These are phyloP conservation scores for Cercospora sp. DNA, from an alignment of 2,329 filamentous ascomycete genomes.

Conservation along the genomic window DNA sequence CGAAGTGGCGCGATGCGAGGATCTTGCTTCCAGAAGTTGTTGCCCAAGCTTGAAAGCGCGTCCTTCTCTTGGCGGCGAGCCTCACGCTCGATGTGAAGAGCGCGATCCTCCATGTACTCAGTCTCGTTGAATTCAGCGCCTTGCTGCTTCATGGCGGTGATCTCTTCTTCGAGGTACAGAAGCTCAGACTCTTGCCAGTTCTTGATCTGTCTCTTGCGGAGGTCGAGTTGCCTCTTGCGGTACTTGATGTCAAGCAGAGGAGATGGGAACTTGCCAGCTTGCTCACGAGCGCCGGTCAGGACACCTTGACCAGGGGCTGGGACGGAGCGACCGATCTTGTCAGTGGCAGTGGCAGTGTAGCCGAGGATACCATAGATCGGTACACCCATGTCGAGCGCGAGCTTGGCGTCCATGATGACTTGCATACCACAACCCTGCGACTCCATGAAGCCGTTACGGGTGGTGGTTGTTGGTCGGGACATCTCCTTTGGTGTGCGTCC, in stretches of 20 bases:
- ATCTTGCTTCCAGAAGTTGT: constrained; percentile 99
- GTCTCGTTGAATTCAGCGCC: constrained; percentile 72
- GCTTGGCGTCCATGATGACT: constrained; percentile 94
- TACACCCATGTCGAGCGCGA: constrained; percentile 97
- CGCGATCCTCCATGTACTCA: constrained; percentile 83
- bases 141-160: constrained; percentile 84
- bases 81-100: constrained; percentile 82
- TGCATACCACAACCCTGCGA: constrained; percentile 98
- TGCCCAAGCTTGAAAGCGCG: constrained; percentile 86
- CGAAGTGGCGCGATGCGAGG: constrained; percentile 90
- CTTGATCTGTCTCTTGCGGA: constrained; percentile 91
- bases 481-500: constrained; percentile 95
- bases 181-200: constrained; percentile 95
- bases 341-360: constrained; percentile 91
- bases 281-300: constrained; percentile 89
- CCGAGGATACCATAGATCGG: constrained; percentile 95
- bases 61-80: constrained; percentile 90
- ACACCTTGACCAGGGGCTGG: constrained; percentile 96
- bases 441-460: constrained; percentile 98
- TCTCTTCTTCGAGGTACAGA: constrained; percentile 88
- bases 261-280: constrained; percentile 87
- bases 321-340: constrained; percentile 98
- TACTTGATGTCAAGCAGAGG: constrained; percentile 97
- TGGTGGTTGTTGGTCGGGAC: constrained; percentile 96
- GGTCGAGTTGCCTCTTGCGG: constrained; percentile 89